Evolutionary conservation across 2,329 filamentous ascomycete species (phyloP), one percentile per base, ranked within the genome.

Genomic region (Paracorniculantispora psalliotae): DNA sequence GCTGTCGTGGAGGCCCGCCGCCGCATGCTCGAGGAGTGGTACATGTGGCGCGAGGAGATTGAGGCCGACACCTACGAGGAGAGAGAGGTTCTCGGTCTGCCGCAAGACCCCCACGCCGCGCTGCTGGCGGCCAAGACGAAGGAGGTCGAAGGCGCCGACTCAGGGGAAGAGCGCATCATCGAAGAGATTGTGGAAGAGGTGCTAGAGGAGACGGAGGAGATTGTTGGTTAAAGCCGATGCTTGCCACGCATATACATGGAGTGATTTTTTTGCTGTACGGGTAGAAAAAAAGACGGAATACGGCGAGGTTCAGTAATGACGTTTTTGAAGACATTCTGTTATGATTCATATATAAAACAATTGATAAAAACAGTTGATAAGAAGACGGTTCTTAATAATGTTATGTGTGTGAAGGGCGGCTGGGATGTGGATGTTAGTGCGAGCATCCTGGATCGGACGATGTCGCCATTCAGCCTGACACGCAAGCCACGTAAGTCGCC

Each of bases 121-220:
- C 76, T 87, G 35, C 75, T 86, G 62, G 81, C 84, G 66, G 77
- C 81, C 60, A 81, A 84, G 73, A 80, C 78, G 50, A 75, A 73
- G 59, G 69, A 77, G 59, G 71, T 83, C 61, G 78, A 82, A 71
- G 79, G 66, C 7, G 58, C 79, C 17, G 84, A 23, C 10, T 49
- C 51, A 43, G 35, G 85, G 65, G 84, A 90, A 74, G 90, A 90
- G 64, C 79, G 84, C 68, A 86, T 96, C 63, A 92, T 97, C 63
- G 94, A 97, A 77, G 90, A 93, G 79, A 88, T 91, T 66, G 86
- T 91, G 64, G 88, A 91, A 76, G 92, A 97, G 78, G 93, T 87
- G 23, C 74, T 87, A 54, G 84, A 92, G 76, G 90, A 97, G 83
- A 88, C 81, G 60, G 94, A 97, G 81, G 94, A 97, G 75, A 75